Evolutionary conservation across 1,284 basidiomycete genomes (phyloP).

Genomic region (Trametes hirsuta): DNA sequence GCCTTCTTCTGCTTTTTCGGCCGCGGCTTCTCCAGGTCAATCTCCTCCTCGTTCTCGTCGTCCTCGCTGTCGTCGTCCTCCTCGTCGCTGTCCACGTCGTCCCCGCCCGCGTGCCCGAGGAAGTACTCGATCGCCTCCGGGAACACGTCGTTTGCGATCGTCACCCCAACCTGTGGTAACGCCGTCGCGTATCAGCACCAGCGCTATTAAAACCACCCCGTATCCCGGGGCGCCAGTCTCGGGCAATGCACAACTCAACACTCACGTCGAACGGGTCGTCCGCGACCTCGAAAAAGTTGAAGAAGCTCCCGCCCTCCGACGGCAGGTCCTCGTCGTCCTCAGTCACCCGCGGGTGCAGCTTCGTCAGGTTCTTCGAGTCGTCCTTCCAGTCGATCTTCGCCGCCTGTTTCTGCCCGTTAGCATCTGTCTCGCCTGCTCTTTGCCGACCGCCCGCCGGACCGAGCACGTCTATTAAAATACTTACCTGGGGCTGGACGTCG

Average conservation of each 20-base stretch:
- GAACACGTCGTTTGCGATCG: slow-evolving; percentile 77
- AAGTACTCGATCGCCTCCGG: slow-evolving; percentile 79
- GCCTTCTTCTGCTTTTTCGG: slow-evolving; percentile 69
- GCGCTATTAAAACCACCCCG: slow-evolving; percentile 1
- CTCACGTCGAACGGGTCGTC: slow-evolving; percentile 70
- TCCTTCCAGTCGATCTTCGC: slow-evolving; percentile 84
- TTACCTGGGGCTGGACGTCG: slow-evolving; percentile 67
- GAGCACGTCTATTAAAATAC: slow-evolving; percentile 26
- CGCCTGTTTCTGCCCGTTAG: slow-evolving; percentile 43
- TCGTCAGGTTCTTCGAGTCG: slow-evolving; percentile 72
- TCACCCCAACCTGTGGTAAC: slow-evolving; percentile 60
- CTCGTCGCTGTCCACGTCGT: slow-evolving; percentile 65
- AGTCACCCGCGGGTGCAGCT: slow-evolving; percentile 70
- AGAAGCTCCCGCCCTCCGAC: slow-evolving; percentile 81
- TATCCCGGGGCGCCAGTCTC: too few relatives aligned
- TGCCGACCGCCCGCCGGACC: not conserved
- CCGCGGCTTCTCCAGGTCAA: slow-evolving; percentile 80
- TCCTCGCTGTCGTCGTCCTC: slow-evolving; percentile 64
- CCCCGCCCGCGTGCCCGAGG: slow-evolving; percentile 61
- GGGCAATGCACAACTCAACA: slow-evolving; percentile 18
- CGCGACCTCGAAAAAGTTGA: slow-evolving; percentile 81
- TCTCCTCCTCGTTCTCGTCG: slow-evolving; percentile 76
- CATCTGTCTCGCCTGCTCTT: not conserved
- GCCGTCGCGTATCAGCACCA: slow-evolving; percentile 14
- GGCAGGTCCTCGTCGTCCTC: slow-evolving; percentile 60